Conservation (phyloP, 1,284 basidiomycete species). For the Testicularia cyperi region DNA sequence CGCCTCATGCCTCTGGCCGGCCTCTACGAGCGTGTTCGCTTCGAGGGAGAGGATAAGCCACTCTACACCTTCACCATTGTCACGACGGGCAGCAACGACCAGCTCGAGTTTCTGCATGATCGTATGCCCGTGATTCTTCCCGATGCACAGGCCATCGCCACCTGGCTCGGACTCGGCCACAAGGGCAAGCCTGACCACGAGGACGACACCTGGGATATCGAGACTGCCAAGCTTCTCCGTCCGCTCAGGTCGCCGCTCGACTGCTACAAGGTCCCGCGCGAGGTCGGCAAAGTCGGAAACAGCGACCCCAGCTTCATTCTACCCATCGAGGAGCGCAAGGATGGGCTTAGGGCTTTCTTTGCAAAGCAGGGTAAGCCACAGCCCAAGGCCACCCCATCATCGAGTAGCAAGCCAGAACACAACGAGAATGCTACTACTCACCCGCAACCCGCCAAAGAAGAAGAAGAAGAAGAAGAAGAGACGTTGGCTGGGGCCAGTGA, state of each 20-base stretch:
- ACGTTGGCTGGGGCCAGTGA: too few relatives aligned
- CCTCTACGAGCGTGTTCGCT: conserved; percentile 74
- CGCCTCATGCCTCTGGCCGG: conserved; percentile 82
- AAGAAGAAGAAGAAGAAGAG: conserved; percentile 4
- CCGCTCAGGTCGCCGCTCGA: conserved; percentile 69
- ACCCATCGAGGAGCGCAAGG: conserved; percentile 75
- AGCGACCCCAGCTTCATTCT: conserved; percentile 80
- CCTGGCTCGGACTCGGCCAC: conserved; percentile 76
- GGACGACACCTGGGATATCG: conserved; percentile 61
- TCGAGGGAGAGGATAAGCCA: conserved; percentile 65
- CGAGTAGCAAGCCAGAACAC: conserved; percentile 61
- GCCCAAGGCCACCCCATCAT: not conserved
- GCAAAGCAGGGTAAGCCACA: conserved; percentile 60
- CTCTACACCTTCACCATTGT: conserved; percentile 85
- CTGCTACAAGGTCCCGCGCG: conserved; percentile 85
- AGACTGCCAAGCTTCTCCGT: conserved; percentile 68
- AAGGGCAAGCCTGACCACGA: conserved; percentile 1
- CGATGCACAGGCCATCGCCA: conserved; percentile 66
- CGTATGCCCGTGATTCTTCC: conserved; percentile 86
- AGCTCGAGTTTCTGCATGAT: conserved; percentile 68
- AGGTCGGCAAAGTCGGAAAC: conserved; percentile 85
- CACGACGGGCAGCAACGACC: conserved; percentile 67
- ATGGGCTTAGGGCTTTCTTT: conserved; percentile 87
- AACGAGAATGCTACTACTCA: not conserved
- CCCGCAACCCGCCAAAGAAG: not conserved